Evolutionary conservation across 1,284 basidiomycete genomes (phyloP), one percentile per base, ranked within the genome.

Genomic region (Golubevia sp.): DNA sequence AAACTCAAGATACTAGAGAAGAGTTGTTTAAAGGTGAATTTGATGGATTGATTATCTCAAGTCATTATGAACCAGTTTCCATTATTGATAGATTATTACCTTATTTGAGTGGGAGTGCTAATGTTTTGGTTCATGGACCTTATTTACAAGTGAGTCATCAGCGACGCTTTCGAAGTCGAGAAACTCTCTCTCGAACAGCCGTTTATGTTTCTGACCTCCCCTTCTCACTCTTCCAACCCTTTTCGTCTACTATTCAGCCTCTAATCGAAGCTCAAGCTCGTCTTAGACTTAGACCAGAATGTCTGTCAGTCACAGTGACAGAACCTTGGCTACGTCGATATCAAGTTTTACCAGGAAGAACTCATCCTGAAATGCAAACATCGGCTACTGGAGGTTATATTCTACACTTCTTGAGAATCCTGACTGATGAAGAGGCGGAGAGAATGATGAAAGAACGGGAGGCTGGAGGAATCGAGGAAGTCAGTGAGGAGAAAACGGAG

Each of bases 301-400:
- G 90, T 68, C 86, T 98, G 21, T 90, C 90, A 27, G 90, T 94
- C 7, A 90, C 88, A 21, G 86, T 99, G 15, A 91, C 91, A 1
- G 96, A 99, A 85, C 88, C 90, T 8, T 99, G 93, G 91, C 85
- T 94, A 56, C 88, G 97, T 56, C 88, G 89, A 69, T 99, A 98
- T 85, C 96, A 98, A 84, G 50, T 50, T 49, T 55, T 99, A 20
- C 96, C 96, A 24, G 96, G 96, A 15, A 88, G 97, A 34, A 97
- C 93, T 50, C 97, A 99, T 85, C 97, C 97, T 0, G 90, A 89
- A 73, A 99, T 99, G 97, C 91, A 88, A 63, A 93, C 91, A 55
- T 91, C 92, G 18, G 93, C 92, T 1, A 91, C 91, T 2, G 94
- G 92, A 3, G 96, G 97, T 0, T 97, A 90, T 85, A 85, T 99